Base-by-base conservation (phyloP, 2,329 filamentous ascomycete genomes). In the Dichotomopilus funicola region DNA sequence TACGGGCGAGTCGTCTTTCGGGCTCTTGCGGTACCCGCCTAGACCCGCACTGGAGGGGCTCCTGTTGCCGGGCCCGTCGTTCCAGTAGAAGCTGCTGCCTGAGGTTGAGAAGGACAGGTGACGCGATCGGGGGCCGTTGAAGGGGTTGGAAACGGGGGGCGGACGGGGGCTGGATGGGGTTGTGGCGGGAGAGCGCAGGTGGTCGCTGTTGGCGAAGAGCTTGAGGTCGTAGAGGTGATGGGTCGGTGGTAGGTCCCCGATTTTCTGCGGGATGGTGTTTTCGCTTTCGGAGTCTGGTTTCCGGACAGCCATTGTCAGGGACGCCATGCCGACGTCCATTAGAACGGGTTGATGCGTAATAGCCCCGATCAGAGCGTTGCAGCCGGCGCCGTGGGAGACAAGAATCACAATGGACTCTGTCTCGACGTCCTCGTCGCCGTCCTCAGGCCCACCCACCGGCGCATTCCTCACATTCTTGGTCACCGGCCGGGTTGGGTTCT, bases 301-400 rank as follows among this genome's bases (percentile, higher is more conserved):
- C 49, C 85, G 79, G 12, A 86, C 79, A 4, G 92, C 92, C 85
- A 96, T 88, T 1, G 92, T 96, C 49, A 99, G 77, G 3, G 91
- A 96, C 0, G 92, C 89, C 72, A 95, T 88, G 34, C 86, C 87
- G 12, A 97, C 87, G 67, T 97, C 91, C 65, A 95, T 83, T 11
- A 99, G 78, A 0, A 95, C 91, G 0, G 94, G 92, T 65, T 96
- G 88, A 58, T 92, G 88, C 0, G 91, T 95, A 61, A 99, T 81
- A 33, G 91, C 91, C 10, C 92, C 91, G 59, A 99, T 91, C 45
- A 99, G 73, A 2, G 94, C 94, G 72, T 99, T 99, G 72, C 92
- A 96, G 41, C 94, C 94, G 11, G 94, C 94, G 31, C 92, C 92
- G 67, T 99, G 94, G 0, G 94, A 96, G 27, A 99, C 88, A 6